Base-by-base conservation (phyloP, 352 stramenopile species). In the Vaucheria bursata region DNA sequence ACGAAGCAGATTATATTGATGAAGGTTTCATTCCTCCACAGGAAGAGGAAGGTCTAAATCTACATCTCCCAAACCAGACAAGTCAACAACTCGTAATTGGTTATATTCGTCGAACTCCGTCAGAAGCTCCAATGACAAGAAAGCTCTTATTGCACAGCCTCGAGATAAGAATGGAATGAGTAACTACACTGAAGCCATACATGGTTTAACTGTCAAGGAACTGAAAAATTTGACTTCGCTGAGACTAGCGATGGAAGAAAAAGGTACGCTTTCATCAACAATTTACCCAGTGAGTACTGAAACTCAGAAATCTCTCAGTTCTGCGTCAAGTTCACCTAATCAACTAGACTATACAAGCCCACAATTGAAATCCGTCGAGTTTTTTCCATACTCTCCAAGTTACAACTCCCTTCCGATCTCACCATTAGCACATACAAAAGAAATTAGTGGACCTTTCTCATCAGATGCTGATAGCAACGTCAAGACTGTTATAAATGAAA, bases 161-260 rank as follows among this genome's bases (percentile, higher is more conserved):
- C 45, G 45, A 25, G 12, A 18, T 59, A 25, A 18, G 75, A 7
- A 6, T 8, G 36, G 29, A 74, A 35, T 74, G 45, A 34, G 33
- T 1, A 36, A 45, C 25, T 45, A 70, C 59, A 59, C n/a, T 31
- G 69, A 25, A 80, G 84, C 77, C 79, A 76, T 53, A n/a, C 78
- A 84, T 36, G 78, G 79, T 25, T 33, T 84, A 8, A 84, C 79
- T 7, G 79, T 84, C 32, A 65, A 85, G 72, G 79, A 84, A 59
- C 72, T 84, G 6, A 84, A 84, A 31, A 53, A 84, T 49, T 49
- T 84, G 32, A 84, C 79, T 1, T 78, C 76, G 75, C 65, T 80
- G 33, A 31, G 65, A 40, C 45, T 59, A 25, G 45, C 45, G 45
- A 59, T 12, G 45, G 45, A 59, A 25, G 45, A n/a, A n/a, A n/a